Conservation (phyloP, 176 grass and related monocot genomes). For the Zea luxurians region DNA sequence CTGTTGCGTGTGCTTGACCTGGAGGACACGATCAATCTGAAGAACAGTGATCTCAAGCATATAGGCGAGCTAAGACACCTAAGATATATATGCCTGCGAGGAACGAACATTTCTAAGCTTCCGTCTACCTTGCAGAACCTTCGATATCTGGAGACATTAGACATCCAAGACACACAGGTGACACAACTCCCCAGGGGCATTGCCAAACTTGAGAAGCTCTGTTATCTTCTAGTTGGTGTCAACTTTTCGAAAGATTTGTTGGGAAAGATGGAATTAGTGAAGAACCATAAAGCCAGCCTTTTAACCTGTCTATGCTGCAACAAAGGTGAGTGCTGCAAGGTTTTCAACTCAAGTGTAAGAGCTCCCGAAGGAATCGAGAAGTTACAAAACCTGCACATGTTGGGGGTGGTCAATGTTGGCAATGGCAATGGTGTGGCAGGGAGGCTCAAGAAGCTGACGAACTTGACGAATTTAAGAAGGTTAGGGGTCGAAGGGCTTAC, state of each 20-base stretch:
- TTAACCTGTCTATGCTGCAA: background rate
- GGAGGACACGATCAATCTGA: slow-evolving; percentile 7
- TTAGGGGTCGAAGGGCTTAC: slow-evolving; percentile 14
- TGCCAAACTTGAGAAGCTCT: slow-evolving; percentile 37
- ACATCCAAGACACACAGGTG: slow-evolving; percentile 29
- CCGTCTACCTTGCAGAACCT: slow-evolving; percentile 45
- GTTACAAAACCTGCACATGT: slow-evolving; percentile 39
- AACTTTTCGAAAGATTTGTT: slow-evolving; percentile 14
- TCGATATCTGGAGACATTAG: slow-evolving; percentile 40
- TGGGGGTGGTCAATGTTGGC: slow-evolving; percentile 33
- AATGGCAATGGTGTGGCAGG: slow-evolving; percentile 15
- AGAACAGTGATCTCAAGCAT: slow-evolving; percentile 34
- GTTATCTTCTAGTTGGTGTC: slow-evolving; percentile 24
- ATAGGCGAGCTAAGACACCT: slow-evolving; percentile 38
- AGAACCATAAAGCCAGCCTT: background rate
- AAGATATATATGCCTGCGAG: slow-evolving; percentile 30
- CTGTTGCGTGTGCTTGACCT: slow-evolving; percentile 46
- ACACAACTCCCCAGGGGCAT: slow-evolving; percentile 2
- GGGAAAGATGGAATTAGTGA: background rate
- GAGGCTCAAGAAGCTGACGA: slow-evolving; percentile 16
- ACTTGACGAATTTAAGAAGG: slow-evolving; percentile 31
- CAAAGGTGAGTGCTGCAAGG: background rate
- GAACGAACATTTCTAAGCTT: slow-evolving; percentile 3
- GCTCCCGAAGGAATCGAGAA: slow-evolving; percentile 34
- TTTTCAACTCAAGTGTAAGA: slow-evolving; percentile 26